These are phyloP conservation scores for Xylaria sp. DNA, from an alignment of 2,329 filamentous ascomycete genomes.

Conservation along the genomic window DNA sequence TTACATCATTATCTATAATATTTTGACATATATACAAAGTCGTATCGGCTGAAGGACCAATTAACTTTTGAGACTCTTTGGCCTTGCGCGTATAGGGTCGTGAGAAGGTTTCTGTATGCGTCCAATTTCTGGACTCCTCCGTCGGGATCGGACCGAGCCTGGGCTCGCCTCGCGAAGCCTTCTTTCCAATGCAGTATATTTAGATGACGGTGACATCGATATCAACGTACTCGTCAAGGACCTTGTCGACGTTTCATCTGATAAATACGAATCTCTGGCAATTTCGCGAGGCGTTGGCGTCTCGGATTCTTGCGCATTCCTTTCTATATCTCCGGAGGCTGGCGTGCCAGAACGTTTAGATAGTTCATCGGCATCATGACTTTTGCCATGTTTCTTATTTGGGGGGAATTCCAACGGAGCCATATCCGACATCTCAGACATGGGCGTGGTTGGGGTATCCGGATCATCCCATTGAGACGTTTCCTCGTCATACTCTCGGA, in stretches of 20 bases:
- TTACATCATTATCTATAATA: slow-evolving; percentile 30
- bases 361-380: neutral
- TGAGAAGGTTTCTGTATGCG: slow-evolving; percentile 55
- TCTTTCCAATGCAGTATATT: slow-evolving; percentile 32
- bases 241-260: neutral
- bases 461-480: slow-evolving; percentile 53
- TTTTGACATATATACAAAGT: slow-evolving; percentile 44
- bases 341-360: slow-evolving; percentile 25
- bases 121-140: slow-evolving; percentile 54
- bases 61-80: slow-evolving; percentile 47
- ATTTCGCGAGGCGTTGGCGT: slow-evolving; percentile 50
- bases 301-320: slow-evolving; percentile 41
- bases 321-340: slow-evolving; percentile 1
- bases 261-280: slow-evolving; percentile 37
- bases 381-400: slow-evolving; percentile 32
- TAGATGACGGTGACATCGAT: slow-evolving; percentile 37
- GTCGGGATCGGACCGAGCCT: slow-evolving; percentile 43
- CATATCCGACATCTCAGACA: slow-evolving; percentile 53
- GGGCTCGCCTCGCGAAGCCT: slow-evolving; percentile 44
- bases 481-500: slow-evolving; percentile 49
- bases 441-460: slow-evolving; percentile 51
- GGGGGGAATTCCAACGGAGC: slow-evolving; percentile 43
- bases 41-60: slow-evolving; percentile 23
- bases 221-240: slow-evolving; percentile 33
- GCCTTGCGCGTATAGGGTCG: slow-evolving; percentile 49